Evolutionary conservation across 805 yeast species (phyloP), one percentile per base, ranked within the genome.

Genomic region (Lipomyces yamanashiensis): DNA sequence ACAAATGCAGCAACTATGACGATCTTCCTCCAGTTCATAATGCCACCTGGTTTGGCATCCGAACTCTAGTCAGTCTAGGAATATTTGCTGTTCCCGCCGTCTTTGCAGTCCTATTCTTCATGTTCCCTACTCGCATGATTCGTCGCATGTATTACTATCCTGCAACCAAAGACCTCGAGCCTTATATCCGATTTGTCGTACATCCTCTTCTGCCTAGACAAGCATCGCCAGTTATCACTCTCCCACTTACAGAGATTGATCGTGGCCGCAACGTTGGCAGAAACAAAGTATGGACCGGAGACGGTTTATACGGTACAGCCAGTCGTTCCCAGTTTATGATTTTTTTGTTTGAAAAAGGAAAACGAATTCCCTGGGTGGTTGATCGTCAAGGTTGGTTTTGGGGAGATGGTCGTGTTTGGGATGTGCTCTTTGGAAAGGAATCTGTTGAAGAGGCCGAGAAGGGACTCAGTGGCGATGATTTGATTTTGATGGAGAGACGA

Each of bases 361-460:
- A 72, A 47, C 76, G 78, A 62, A 79, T 84, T 45, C 90, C 89
- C 28, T 90, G 92, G 90, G 77, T 88, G 17, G 88, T 89, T 19
- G 96, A 90, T 73, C 80, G 96, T 68, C 87, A 85, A 70, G 96
- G 96, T 12, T 90, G 91, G 80, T 90, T 89, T 77, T 90, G 96
- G 96, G 92, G 95, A 40, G 96, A 90, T 74, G 96, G 96, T 15
- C 80, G 96, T 63, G 88, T 90, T 1, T 88, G 87, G 75, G 96
- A 90, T 74, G 82, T 85, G 58, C 71, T 90, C n/a, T 88, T 90
- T 70, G 95, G 96, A 23, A 87, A 88, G 72, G 95, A 89, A 72
- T 76, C 89, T 0, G 73, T 89, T n/a, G 87, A 86, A 17, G 87
- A 84, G 63, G 92, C 95, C 2, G 93, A 89, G 74, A 84, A 82